These are phyloP conservation scores for Flueggea neowawraea DNA, from an alignment of 441 rosid species.

Conservation along the genomic window DNA sequence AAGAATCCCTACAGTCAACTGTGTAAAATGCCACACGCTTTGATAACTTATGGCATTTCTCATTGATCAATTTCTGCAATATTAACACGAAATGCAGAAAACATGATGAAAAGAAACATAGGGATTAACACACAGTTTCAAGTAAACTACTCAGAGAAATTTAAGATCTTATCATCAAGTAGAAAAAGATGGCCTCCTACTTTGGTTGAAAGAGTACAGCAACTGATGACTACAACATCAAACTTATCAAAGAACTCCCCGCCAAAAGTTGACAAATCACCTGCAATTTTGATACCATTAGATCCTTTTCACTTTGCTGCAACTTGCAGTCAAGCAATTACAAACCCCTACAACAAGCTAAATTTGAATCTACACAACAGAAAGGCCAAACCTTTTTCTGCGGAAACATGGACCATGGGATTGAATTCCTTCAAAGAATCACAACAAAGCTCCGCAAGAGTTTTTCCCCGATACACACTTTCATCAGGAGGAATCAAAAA, in stretches of 20 bases:
- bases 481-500: constrained; percentile 58
- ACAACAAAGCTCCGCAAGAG: constrained; percentile 61
- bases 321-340: neutral
- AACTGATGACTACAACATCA: constrained; percentile 65
- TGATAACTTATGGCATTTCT: constrained; percentile 63
- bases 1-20: constrained; percentile 73
- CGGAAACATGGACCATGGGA: constrained; percentile 80
- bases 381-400: constrained; percentile 50
- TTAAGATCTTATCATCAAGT: neutral
- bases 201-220: constrained; percentile 51
- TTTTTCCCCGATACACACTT: constrained; percentile 29
- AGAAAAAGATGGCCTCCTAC: constrained; percentile 26
- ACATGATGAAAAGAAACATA: neutral
- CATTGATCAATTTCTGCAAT: constrained; percentile 62
- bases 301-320: neutral
- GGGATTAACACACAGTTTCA: neutral
- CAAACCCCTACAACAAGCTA: neutral
- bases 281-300: constrained; percentile 25
- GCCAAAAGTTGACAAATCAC: constrained; percentile 58
- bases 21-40: constrained; percentile 82
- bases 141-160: neutral
- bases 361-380: neutral
- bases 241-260: constrained; percentile 61
- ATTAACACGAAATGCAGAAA: neutral
- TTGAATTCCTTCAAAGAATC: constrained; percentile 73